These are phyloP conservation scores for Pelargonium fulgidum DNA, from an alignment of 441 rosid genomes.

Conservation along the genomic window DNA sequence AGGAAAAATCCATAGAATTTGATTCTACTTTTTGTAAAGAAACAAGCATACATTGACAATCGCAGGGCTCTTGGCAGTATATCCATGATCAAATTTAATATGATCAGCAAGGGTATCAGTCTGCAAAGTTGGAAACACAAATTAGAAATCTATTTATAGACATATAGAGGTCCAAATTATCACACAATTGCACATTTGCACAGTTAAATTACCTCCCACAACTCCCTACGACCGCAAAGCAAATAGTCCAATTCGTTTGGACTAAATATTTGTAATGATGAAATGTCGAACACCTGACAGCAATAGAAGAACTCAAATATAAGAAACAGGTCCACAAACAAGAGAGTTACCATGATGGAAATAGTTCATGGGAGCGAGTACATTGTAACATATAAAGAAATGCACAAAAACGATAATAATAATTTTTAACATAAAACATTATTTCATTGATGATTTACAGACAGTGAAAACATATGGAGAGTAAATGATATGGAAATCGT, in stretches of 20 bases:
- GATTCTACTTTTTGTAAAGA: background rate
- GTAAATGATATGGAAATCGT: no score
- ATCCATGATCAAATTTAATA: slow-evolving; percentile 99
- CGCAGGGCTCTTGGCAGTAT: slow-evolving; percentile 93
- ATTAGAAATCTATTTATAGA: background rate
- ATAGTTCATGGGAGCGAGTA: no score
- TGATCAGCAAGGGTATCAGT: slow-evolving; percentile 85
- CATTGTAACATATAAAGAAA: no score
- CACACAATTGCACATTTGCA: background rate
- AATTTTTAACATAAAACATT: background rate
- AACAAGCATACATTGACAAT: slow-evolving; percentile 53
- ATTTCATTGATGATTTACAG: no score
- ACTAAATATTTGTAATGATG: slow-evolving; percentile 91
- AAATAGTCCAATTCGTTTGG: slow-evolving; percentile 86
- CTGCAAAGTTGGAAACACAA: slow-evolving; percentile 32
- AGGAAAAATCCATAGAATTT: background rate
- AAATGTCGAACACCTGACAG: slow-evolving; percentile 81
- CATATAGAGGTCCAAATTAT: background rate
- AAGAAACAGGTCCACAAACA: background rate
- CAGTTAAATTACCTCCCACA: slow-evolving; percentile 79
- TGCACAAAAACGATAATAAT: background rate
- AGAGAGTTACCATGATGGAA: no score
- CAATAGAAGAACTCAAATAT: slow-evolving; percentile 11
- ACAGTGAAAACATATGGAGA: no score
- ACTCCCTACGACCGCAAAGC: slow-evolving; percentile 95